Evolutionary conservation across 495 filamentous ascomycete genomes (phyloP).

Genomic region (Achaetomiella virescens): DNA sequence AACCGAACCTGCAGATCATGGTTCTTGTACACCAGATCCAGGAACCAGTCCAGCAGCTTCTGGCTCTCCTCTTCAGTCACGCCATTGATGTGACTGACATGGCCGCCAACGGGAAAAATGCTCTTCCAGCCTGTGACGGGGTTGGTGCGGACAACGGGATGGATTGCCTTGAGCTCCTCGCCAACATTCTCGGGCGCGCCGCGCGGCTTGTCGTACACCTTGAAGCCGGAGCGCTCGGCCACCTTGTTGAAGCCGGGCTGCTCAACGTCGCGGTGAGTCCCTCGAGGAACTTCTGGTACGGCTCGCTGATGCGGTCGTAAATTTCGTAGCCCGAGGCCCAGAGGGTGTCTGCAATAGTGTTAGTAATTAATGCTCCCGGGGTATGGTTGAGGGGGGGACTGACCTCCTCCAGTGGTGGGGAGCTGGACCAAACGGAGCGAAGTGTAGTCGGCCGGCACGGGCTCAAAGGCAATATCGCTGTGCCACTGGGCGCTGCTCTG

Average conservation of each 20-base stretch:
- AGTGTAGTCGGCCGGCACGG: conserved; percentile 58
- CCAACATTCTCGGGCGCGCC: conserved; percentile 63
- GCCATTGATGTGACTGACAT: conserved; percentile 59
- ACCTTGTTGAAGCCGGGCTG: conserved; percentile 51
- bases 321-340: conserved; percentile 70
- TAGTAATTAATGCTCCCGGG: background rate
- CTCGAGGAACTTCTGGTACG: conserved; percentile 64
- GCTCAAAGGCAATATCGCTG: conserved; percentile 62
- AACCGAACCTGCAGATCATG: conserved; percentile 69
- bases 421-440: conserved; percentile 52
- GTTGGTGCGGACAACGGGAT: conserved; percentile 69
- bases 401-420: conserved; percentile 61
- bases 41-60: conserved; percentile 53
- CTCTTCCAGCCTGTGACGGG: conserved; percentile 75
- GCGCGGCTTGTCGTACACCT: conserved; percentile 50
- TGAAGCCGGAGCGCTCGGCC: conserved; percentile 48
- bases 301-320: conserved; percentile 61
- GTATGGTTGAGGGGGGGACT: conserved; percentile 5
- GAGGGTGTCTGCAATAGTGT: conserved; percentile 31
- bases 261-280: conserved; percentile 55
- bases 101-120: conserved; percentile 58
- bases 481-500: conserved; percentile 50
- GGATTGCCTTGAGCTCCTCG: conserved; percentile 50
- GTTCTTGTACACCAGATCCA: conserved; percentile 56
- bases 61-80: conserved; percentile 56